Conservation (phyloP, 768 basidiomycete genomes). For the Udeniomyces megalosporus region DNA sequence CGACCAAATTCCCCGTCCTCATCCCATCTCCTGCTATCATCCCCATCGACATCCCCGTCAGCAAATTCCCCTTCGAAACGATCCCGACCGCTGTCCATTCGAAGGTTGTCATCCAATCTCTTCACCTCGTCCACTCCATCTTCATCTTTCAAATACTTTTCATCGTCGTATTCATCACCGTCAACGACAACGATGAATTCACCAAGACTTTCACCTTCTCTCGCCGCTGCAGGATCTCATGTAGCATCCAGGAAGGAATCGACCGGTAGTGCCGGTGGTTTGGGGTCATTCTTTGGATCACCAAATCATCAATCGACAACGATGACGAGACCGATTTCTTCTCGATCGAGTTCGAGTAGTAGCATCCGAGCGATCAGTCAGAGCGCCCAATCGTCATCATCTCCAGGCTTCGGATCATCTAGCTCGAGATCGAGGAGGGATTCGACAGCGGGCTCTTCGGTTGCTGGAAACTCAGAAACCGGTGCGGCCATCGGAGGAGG, state of each 20-base stretch:
- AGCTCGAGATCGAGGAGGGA: not conserved
- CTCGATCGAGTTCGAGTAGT: not conserved
- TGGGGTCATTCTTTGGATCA: too few species aligned
- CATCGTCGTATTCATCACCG: not conserved
- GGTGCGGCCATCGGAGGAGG: not conserved
- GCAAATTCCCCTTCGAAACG: too few species aligned
- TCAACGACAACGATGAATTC: not conserved
- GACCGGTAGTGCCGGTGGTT: too few species aligned
- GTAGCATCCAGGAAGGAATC: too few species aligned
- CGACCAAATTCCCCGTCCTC: not conserved
- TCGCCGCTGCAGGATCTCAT: too few species aligned
- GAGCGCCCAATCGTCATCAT: not conserved
- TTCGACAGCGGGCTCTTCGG: not conserved
- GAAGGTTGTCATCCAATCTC: not conserved
- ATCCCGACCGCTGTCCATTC: too few species aligned
- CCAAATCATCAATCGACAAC: too few species aligned
- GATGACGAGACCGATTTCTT: not conserved
- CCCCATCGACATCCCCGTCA: not conserved
- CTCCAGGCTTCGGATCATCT: not conserved
- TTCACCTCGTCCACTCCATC: not conserved
- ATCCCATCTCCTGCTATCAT: not conserved
- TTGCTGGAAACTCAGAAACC: not conserved
- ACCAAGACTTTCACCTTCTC: too few species aligned
- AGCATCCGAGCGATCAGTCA: too few species aligned
- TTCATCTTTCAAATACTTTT: not conserved